These are phyloP conservation scores for Setaria viridis DNA, from an alignment of 202 grass and related monocot species.

Conservation along the genomic window DNA sequence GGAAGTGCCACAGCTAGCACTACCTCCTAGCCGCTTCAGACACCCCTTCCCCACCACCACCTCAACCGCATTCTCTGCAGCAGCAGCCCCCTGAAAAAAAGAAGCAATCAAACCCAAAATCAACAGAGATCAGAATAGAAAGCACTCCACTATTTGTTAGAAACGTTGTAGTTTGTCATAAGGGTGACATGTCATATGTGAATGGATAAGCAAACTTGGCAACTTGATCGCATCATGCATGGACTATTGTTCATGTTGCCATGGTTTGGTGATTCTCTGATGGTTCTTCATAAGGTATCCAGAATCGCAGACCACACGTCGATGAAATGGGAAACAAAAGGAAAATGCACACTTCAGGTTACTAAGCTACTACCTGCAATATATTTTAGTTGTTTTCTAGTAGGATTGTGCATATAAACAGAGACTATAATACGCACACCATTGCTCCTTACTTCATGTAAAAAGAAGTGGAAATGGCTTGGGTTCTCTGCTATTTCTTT, in stretches of 20 bases:
- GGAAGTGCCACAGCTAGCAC: neutral
- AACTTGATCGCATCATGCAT: neutral
- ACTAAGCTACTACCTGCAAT: neutral
- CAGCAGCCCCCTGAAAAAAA: slow-evolving; percentile 3
- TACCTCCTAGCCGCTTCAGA: slow-evolving; percentile 46
- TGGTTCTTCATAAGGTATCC: neutral
- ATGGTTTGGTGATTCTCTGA: neutral
- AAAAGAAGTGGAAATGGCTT: neutral
- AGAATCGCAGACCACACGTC: neutral
- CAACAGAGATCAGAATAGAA: neutral
- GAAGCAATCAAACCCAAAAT: neutral
- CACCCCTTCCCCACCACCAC: slow-evolving; percentile 59
- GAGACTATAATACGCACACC: neutral
- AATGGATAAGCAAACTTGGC: neutral
- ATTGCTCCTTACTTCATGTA: neutral
- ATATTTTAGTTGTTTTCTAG: neutral
- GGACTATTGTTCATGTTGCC: too few relatives aligned
- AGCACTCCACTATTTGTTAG: neutral
- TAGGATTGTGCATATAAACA: neutral
- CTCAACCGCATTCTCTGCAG: slow-evolving; percentile 7
- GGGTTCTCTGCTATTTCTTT: neutral
- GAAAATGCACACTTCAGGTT: neutral
- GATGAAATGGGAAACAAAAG: neutral
- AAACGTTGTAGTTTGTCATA: neutral
- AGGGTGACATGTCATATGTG: neutral